These are phyloP conservation scores for Sextonia rubra DNA, from an alignment of 164 flowering plant species.

Conservation along the genomic window DNA sequence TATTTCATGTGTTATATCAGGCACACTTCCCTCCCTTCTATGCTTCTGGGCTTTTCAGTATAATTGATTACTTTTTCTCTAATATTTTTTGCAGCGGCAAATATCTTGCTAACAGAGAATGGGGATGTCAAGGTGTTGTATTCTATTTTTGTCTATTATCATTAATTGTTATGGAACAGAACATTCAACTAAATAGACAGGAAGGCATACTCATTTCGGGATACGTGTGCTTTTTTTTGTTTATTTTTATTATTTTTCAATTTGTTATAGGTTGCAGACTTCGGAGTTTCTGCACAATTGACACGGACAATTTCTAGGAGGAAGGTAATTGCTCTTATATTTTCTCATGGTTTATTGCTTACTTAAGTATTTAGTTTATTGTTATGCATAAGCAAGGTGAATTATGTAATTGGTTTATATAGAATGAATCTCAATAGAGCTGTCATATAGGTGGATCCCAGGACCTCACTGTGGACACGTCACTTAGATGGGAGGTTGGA, in stretches of 20 bases:
- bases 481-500: too few species aligned
- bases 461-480: too few species aligned
- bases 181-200: not conserved
- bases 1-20: not conserved
- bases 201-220: not conserved
- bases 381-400: too few species aligned
- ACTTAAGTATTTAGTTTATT: too few species aligned
- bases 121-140: slow-evolving; percentile 92
- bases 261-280: slow-evolving; percentile 81
- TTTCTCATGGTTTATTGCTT: not conserved
- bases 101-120: slow-evolving; percentile 85
- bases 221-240: not conserved
- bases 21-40: not conserved
- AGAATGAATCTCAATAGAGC: too few species aligned
- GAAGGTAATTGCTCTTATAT: slow-evolving; percentile 47
- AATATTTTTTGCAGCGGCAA: slow-evolving; percentile 81
- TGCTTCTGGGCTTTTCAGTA: slow-evolving; percentile 1
- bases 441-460: too few species aligned
- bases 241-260: not conserved
- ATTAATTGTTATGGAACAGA: not conserved
- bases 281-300: slow-evolving; percentile 97
- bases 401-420: too few species aligned
- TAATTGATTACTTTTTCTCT: slow-evolving; percentile 9
- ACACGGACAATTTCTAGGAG: slow-evolving; percentile 98
- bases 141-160: not conserved